Base-by-base conservation (phyloP, 805 yeast species). In the Nakazawaea wickerhamii region DNA sequence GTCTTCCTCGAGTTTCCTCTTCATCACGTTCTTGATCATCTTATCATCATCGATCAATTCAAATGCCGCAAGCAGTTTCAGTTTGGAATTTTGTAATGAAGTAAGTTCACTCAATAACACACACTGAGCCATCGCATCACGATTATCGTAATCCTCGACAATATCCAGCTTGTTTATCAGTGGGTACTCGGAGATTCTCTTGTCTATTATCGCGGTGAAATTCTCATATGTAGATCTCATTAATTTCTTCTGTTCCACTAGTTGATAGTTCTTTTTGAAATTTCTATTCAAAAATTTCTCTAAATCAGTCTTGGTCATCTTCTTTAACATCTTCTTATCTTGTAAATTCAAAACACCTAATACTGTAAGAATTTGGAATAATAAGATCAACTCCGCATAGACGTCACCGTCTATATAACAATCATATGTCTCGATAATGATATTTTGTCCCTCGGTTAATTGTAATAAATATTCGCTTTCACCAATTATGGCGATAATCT, bases 401-500 rank as follows among this genome's bases (percentile, higher is more conserved):
- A 81, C 65, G 27, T 78, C 85, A 9, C 81, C 79, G 33, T 76
- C 68, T 2, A 48, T 54, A 51, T 71, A 83, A 42, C 81, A 70
- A 51, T 84, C 93, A 60, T 77, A 84, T 0, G 80, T 65, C 13
- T 79, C 84, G 26, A 75, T 51, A 0, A 77, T 67, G 14, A 65
- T 66, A 8, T 64, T 67, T 19, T 63, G 68, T n/a, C 45, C 48
- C 22, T 55, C 59, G 15, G 62, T 42, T 20, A 55, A 51, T 38
- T 60, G 61, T 28, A 52, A 59, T n/a, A 66, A 47, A 39, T 58
- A 63, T 26, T 56, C 59, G 2, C 63, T 63, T 9, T 55, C 51
- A 22, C 47, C 60, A 19, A 77, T 55, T 8, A 68, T 58, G 41
- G 60, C 59, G 3, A 75, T 45, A 6, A 72, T 52, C 14, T 55